Evolutionary conservation across 1,284 basidiomycete genomes (phyloP).

Genomic region (Microbotryum lychnidis-dioicae): DNA sequence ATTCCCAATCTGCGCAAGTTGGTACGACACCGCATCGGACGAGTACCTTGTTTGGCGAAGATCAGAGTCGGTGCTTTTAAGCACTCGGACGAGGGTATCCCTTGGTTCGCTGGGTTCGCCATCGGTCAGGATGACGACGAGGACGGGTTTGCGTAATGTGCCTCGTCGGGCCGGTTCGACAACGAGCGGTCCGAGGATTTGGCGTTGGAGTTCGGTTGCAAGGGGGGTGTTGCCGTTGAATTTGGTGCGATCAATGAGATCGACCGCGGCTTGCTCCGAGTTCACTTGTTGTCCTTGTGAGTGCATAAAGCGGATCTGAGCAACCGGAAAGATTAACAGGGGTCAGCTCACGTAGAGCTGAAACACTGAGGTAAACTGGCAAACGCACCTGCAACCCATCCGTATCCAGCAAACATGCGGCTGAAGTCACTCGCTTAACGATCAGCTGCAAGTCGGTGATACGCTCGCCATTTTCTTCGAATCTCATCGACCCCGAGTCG

Average conservation of each 20-base stretch:
- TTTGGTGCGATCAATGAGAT: neutral
- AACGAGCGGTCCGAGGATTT: neutral
- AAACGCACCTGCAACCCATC: neutral
- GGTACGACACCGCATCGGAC: neutral
- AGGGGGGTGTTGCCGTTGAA: neutral
- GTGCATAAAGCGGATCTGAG: conserved; percentile 33
- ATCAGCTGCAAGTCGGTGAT: neutral
- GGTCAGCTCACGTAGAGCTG: neutral
- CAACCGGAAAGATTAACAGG: neutral
- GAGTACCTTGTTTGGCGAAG: neutral
- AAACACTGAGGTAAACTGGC: too few species aligned
- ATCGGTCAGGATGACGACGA: neutral
- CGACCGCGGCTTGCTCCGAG: neutral
- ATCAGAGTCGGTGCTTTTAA: neutral
- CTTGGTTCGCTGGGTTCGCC: conserved; percentile 1
- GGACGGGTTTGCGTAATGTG: neutral
- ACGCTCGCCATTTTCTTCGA: neutral
- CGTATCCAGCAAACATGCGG: neutral
- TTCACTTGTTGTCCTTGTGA: conserved; percentile 15
- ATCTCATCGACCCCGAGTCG: conserved; percentile 37
- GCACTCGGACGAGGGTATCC: neutral
- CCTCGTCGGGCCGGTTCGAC: neutral
- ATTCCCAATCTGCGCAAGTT: neutral
- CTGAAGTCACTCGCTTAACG: neutral
- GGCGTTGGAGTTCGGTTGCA: neutral